Evolutionary conservation across 164 flowering plant genomes (phyloP), one percentile per base, ranked within the genome.

Genomic region (Brasenia schreberi): DNA sequence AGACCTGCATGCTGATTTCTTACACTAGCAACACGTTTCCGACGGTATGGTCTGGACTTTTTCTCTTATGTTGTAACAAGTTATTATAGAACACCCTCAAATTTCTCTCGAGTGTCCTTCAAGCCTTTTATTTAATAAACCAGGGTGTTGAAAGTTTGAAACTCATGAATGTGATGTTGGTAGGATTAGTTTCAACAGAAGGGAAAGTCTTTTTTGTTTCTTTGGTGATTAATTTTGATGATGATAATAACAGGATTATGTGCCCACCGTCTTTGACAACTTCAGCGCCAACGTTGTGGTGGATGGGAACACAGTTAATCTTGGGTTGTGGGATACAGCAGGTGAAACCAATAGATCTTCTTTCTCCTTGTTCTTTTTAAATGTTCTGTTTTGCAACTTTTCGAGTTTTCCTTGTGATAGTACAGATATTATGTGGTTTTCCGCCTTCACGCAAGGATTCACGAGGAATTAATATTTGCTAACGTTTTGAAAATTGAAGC

Each of bases 321-420:
- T 92, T 7, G 97, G 97, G 49, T 78, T 92, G 78, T 92, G 97
- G 97, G 97, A 92, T 75, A 92, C 97, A 72, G 97, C 97, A 43
- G 97, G 97, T 85, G 75, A 71, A 42, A 1, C 27, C 52, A 61
- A 53, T 7, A 58, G 67, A 43, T 66, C 27, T 2, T 58, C 43
- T 45, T 6, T 18, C 18, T 18, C 18, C 18, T 58, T 58, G 60
- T 58, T 58, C 60, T 58, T 58, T 58, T 58, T 58, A 18, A 33
- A 33, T 33, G 39, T 33, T 33, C 39, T 4, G 39, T 33, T 33
- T 33, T 33, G 39, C 39, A 33, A 18, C 60, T 12, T 58, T 58
- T 58, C 60, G 60, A 58, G 60, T 14, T 12, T 12, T 3, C 16
- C 4, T 58, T 58, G 60, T 14, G 60, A 58, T 58, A 3, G 16